Base-by-base conservation (phyloP, 805 yeast species). In the Metschnikowia dekortorum region DNA sequence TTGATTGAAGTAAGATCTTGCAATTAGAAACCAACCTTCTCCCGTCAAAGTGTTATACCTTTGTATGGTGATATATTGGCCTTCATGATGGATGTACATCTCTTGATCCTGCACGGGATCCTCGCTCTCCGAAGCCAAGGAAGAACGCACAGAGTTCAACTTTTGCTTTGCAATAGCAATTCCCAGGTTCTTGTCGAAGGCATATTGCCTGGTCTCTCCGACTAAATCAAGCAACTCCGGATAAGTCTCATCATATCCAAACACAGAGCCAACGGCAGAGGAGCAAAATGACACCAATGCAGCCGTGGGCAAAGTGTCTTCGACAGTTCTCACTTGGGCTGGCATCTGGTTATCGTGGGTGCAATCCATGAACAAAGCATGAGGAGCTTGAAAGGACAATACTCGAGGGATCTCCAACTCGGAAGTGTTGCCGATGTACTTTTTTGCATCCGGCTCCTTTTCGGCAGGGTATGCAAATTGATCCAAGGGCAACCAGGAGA, bases 331-430 rank as follows among this genome's bases (percentile, higher is more conserved):
- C 68, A 87, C 89, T 59, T 92, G 95, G 39, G 76, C 79, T 1
- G 97, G 96, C 18, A 83, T 85, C 68, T 90, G 94, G 63, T 92
- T 92, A 66, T 92, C 99, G 66, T 92, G 99, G 1, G 98, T 91
- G 62, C 97, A 92, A 63, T 94, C 98, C 97, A 94, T 92, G 59
- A 92, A 86, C 59, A 94, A 73, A 0, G 98, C 97, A 69, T 90
- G 97, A 4, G 96, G 95, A n/a, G 84, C 82, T 40, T 84, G 80
- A 4, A 85, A 75, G 1, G 83, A 74, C 43, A 92, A 74, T 8
- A 81, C 73, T 56, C 76, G 77, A 2, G 95, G 92, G 44, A 87
- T 76, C 52, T 82, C 82, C 53, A 86, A 70, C 63, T 86, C 90
- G 6, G 90, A 81, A 26, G 71, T 74, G 33, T 75, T 65, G 39